phyloP scores from a whole-genome alignment of 2,329 filamentous ascomycete genomes.

The Hymenoscyphus infarciens region DNA sequence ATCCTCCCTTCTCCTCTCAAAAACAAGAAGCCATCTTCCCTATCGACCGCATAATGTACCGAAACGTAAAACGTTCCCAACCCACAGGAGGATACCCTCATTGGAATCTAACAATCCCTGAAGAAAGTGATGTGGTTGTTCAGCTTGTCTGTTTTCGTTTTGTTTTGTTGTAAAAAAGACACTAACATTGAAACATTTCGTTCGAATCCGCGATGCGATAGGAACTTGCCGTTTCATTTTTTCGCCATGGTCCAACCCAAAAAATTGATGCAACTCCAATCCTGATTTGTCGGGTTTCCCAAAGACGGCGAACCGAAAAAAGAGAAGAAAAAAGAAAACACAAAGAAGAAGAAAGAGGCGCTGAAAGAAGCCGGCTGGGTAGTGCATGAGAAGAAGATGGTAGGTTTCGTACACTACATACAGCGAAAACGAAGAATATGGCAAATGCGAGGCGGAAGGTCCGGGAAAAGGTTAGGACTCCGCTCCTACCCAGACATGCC shows the following conservation, averaged over 20 bases:
- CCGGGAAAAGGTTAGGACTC: neutral
- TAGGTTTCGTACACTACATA: neutral
- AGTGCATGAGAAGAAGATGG: neutral
- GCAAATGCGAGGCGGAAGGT: conserved; percentile 3
- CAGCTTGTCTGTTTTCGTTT: conserved; percentile 1
- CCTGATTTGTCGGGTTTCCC: conserved; percentile 7
- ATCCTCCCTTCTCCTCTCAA: neutral
- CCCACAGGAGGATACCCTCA: neutral
- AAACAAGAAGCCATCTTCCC: neutral
- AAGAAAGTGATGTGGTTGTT: conserved; percentile 1
- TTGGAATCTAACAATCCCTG: neutral
- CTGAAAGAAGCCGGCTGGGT: conserved; percentile 2
- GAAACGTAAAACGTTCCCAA: conserved; percentile 6
- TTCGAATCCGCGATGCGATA: neutral
- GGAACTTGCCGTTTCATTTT: neutral
- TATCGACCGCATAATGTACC: conserved; percentile 7
- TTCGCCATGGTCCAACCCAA: neutral
- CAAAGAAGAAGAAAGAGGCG: neutral
- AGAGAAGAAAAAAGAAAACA: conserved; percentile 7
- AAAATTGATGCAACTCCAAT: conserved; percentile 13
- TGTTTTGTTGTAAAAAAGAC: neutral
- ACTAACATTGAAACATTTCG: conserved; percentile 1
- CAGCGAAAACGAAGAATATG: conserved; percentile 15
- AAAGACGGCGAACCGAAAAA: neutral
- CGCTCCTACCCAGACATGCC: neutral